These are phyloP conservation scores for Byssothecium circinans DNA, from an alignment of 2,329 filamentous ascomycete genomes.

Conservation along the genomic window DNA sequence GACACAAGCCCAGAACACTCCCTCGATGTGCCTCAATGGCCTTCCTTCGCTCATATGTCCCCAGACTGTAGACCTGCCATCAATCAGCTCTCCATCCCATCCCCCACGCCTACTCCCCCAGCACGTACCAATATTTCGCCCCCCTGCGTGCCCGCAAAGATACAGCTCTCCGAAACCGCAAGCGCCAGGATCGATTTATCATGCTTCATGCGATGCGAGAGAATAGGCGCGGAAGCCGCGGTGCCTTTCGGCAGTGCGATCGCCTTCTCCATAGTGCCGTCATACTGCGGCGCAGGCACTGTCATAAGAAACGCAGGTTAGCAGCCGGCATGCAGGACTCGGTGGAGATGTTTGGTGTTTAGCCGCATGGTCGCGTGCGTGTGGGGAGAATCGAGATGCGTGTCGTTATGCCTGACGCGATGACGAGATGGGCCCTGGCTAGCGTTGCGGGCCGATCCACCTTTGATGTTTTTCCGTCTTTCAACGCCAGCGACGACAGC, in stretches of 20 bases:
- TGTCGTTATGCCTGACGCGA: background rate
- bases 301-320: conserved; percentile 29
- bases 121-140: conserved; percentile 77
- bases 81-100: conserved; percentile 14
- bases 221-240: conserved; percentile 54
- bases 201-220: conserved; percentile 75
- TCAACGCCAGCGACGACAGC: background rate
- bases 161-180: conserved; percentile 74
- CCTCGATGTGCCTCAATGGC: conserved; percentile 88
- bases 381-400: too few species aligned
- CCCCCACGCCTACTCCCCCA: background rate
- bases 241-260: conserved; percentile 7
- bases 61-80: conserved; percentile 73
- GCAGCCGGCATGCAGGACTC: conserved; percentile 1
- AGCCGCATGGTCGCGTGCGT: conserved; percentile 26
- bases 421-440: conserved; percentile 6
- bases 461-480: conserved; percentile 1
- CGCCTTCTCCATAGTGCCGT: conserved; percentile 20
- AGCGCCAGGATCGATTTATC: conserved; percentile 80
- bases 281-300: conserved; percentile 28
- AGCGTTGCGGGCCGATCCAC: conserved; percentile 1
- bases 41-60: conserved; percentile 78
- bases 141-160: conserved; percentile 91
- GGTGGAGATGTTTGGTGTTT: conserved; percentile 2
- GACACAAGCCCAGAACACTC: conserved; percentile 81